Evolutionary conservation across 1,139 yeast species (phyloP), one percentile per base, ranked within the genome.

Genomic region (Kurtzmaniella quercitrusa): DNA sequence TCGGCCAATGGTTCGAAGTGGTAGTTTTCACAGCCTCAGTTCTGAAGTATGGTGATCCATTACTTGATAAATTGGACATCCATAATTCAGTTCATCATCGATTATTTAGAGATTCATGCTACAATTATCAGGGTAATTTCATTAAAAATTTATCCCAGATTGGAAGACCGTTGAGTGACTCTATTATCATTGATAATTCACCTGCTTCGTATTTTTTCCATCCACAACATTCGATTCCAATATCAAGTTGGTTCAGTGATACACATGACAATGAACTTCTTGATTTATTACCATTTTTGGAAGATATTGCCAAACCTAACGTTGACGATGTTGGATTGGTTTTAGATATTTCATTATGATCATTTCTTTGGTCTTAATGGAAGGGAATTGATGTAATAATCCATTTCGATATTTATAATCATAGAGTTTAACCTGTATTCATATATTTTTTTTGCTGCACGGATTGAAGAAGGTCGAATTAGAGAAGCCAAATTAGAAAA

Each of bases 141-240:
- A 90, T 94, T 59, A 93, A 93, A 67, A 93, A 93, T 61, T 73
- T 93, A 53, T 84, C 95, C 4, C 97, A 89, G 62, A 80, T 93
- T 54, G 99, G 99, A 5, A 76, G 99, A 55, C 96, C 97, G 1
- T 71, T 94, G 49, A 69, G 77, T 48, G 96, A 91, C 52, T 73
- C 86, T 39, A 90, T 93, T 46, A 94, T 93, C 53, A 82, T 93
- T 53, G 99, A 93, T 69, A 93, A 93, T 65, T 90, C 97, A 2
- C 98, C 99, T 2, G 96, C 98, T 6, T 88, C 96, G 12, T 93
- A 94, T 63, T 82, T 91, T 45, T 88, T 93, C 73, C 98, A 93
- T 62, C 98, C 98, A 19, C 95, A 89, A 60, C 97, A 93, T 68
- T 95, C 98, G 12, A 85, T 94, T 37, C 99, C 99, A n/a, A 88